Evolutionary conservation across 2,329 filamentous ascomycete genomes (phyloP).

Genomic region (Cryphonectria radicalis): DNA sequence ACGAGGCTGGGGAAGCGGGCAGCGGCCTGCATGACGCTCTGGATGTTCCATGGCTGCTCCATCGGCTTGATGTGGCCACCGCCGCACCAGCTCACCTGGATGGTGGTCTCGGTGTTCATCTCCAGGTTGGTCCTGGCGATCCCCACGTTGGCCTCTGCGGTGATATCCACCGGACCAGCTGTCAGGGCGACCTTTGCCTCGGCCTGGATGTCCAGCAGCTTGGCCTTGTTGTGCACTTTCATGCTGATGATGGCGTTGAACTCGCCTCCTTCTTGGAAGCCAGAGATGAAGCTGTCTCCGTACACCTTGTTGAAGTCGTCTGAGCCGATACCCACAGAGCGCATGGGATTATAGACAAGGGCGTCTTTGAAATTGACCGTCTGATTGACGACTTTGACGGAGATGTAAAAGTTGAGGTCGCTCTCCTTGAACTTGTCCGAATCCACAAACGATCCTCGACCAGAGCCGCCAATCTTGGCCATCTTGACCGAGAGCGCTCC

Average conservation of each 20-base stretch:
- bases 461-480: slow-evolving; percentile 11
- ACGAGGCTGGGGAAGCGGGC: slow-evolving; percentile 8
- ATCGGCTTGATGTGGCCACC: slow-evolving; percentile 11
- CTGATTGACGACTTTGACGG: slow-evolving; percentile 8
- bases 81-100: slow-evolving; percentile 9
- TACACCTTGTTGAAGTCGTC: slow-evolving; percentile 10
- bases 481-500: slow-evolving; percentile 6
- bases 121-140: slow-evolving; percentile 10
- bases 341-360: slow-evolving; percentile 8
- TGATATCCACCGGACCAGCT: background rate
- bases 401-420: slow-evolving; percentile 11
- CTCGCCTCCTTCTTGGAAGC: slow-evolving; percentile 10
- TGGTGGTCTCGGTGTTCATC: slow-evolving; percentile 9
- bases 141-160: slow-evolving; percentile 8
- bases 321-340: background rate
- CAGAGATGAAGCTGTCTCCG: slow-evolving; percentile 10
- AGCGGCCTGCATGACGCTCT: slow-evolving; percentile 12
- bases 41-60: slow-evolving; percentile 13
- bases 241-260: slow-evolving; percentile 9
- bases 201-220: slow-evolving; percentile 5
- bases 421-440: slow-evolving; percentile 13
- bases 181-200: slow-evolving; percentile 7
- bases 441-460: slow-evolving; percentile 2
- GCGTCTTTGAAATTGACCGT: slow-evolving; percentile 10
- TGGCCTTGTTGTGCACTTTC: slow-evolving; percentile 12